Conservation (phyloP, 352 stramenopile genomes). For the Stephanocyclus meneghinianus region DNA sequence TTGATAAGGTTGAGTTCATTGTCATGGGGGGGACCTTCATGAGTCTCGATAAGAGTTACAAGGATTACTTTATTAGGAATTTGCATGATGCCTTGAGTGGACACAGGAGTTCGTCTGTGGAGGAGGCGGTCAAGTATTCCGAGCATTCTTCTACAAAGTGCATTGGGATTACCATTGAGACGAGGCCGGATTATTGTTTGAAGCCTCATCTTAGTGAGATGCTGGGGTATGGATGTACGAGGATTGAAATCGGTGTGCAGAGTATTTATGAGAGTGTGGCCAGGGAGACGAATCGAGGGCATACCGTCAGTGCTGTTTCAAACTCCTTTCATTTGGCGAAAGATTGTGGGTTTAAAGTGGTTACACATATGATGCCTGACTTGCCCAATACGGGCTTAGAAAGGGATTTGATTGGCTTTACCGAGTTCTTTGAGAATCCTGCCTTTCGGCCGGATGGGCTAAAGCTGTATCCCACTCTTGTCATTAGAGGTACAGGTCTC, state of each 20-base stretch:
- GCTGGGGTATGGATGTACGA: slow-evolving; percentile 93
- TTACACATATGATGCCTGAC: slow-evolving; percentile 97
- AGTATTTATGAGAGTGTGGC: slow-evolving; percentile 93
- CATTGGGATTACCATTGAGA: slow-evolving; percentile 95
- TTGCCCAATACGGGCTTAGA: slow-evolving; percentile 96
- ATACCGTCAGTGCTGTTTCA: slow-evolving; percentile 91
- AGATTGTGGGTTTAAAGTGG: slow-evolving; percentile 97
- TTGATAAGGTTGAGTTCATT: slow-evolving; percentile 98
- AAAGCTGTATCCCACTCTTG: slow-evolving; percentile 95
- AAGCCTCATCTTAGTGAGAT: slow-evolving; percentile 96
- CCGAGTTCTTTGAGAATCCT: slow-evolving; percentile 96
- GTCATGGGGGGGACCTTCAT: slow-evolving; percentile 98
- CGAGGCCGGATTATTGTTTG: slow-evolving; percentile 94
- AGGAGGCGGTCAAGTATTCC: slow-evolving; percentile 91
- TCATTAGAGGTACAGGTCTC: slow-evolving; percentile 94
- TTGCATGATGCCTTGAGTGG: slow-evolving; percentile 94
- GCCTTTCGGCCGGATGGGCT: slow-evolving; percentile 92
- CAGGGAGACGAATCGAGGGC: slow-evolving; percentile 89
- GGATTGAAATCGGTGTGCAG: slow-evolving; percentile 97
- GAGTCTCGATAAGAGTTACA: slow-evolving; percentile 90
- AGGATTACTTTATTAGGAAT: slow-evolving; percentile 95
- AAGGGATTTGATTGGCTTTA: slow-evolving; percentile 92
- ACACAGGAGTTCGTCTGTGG: slow-evolving; percentile 88
- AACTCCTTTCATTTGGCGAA: slow-evolving; percentile 88
- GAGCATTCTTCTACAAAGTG: slow-evolving; percentile 87